Evolutionary conservation across 2,329 filamentous ascomycete species (phyloP), one percentile per base, ranked within the genome.

Genomic region (Hymenoscyphus salicellus): DNA sequence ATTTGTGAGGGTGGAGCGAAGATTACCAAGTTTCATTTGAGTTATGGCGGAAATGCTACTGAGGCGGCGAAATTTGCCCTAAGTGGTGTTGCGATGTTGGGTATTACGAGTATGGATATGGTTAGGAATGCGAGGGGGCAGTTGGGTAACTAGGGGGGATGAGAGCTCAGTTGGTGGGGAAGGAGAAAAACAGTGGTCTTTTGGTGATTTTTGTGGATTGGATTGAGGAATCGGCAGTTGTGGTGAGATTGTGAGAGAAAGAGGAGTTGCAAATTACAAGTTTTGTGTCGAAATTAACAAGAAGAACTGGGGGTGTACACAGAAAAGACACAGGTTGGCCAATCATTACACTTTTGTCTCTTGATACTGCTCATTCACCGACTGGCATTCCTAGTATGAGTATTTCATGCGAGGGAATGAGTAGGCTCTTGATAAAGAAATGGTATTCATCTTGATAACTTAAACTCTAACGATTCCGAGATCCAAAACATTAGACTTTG

Each of bases 61-160:
- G 60, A 20, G 23, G 72, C 72, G 20, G 72, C 72, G 5, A 67
- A 62, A 64, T 74, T 73, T 68, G 69, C 64, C 4, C 30, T 72
- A 20, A 62, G 67, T 36, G 66, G 64, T 36, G 57, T 68, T 52
- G 68, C 67, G 8, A 59, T 63, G 17, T 58, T 70, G 56, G 72
- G 71, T 2, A 73, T 73, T 63, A 68, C 67, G n/a, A 72, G 71
- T 67, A 43, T 55, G 60, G 69, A 59, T 58, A 60, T 68, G 65
- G 46, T 52, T 26, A 52, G 46, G 20, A 52, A 52, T 14, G 3
- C 20, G 11, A 26, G 1, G 63, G 61, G 60, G 20, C 17, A 6
- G 57, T 30, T 28, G 23, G 41, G 30, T 10, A 63, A 23, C 23
- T 56, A 17, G 8, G 49, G 55, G 60, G 66, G 16, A 11, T 3